phyloP scores from a whole-genome alignment of 1,284 basidiomycete species.

The Pholiota adiposa region DNA sequence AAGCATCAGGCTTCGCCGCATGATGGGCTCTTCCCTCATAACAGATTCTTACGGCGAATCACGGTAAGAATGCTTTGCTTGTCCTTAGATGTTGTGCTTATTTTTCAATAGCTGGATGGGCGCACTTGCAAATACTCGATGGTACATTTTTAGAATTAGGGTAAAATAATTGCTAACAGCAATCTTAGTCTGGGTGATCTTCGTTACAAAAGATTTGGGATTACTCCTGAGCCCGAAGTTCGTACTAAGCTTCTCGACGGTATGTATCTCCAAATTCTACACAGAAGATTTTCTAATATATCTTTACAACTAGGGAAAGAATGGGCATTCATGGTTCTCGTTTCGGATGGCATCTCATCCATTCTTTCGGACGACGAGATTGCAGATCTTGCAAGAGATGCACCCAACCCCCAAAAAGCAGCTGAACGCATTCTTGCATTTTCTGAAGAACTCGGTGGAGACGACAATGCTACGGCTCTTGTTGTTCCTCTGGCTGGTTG shows the following conservation, averaged over 20 bases:
- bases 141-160: slow-evolving; percentile 47
- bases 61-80: slow-evolving; percentile 50
- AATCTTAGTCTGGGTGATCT: slow-evolving; percentile 83
- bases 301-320: slow-evolving; percentile 55
- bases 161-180: neutral
- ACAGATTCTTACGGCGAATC: slow-evolving; percentile 97
- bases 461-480: slow-evolving; percentile 92
- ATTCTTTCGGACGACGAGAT: slow-evolving; percentile 94
- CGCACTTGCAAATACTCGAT: slow-evolving; percentile 90
- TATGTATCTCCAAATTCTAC: slow-evolving; percentile 32
- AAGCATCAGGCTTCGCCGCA: slow-evolving; percentile 81
- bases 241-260: slow-evolving; percentile 79
- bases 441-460: slow-evolving; percentile 88
- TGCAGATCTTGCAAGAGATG: slow-evolving; percentile 83
- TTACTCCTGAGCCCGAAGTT: slow-evolving; percentile 97
- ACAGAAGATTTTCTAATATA: neutral
- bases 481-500: slow-evolving; percentile 95
- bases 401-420: slow-evolving; percentile 77
- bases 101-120: slow-evolving; percentile 84
- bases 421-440: slow-evolving; percentile 86
- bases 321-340: slow-evolving; percentile 80
- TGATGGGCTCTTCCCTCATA: slow-evolving; percentile 90
- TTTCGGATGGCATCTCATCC: slow-evolving; percentile 92
- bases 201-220: slow-evolving; percentile 87
- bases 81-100: neutral